A percentile compares a stretch with the other conserved stretches of the same genome.
These are phyloP conservation scores for Acanthochlamys bracteata DNA, from an alignment of 106 monocot species.

Conservation along the genomic window DNA sequence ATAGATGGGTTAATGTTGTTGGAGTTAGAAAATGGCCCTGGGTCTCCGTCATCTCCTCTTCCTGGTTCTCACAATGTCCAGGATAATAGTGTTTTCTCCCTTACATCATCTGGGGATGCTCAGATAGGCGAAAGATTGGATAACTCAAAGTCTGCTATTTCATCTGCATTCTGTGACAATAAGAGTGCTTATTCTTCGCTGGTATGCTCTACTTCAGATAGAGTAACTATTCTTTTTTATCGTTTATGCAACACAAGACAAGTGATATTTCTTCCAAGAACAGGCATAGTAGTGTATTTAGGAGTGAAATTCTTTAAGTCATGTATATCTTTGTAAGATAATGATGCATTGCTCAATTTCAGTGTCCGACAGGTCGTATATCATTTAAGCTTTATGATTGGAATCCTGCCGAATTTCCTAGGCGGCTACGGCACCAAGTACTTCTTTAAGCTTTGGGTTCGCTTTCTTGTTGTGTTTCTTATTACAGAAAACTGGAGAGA, in stretches of 20 bases:
- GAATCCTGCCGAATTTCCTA: conserved; percentile 98
- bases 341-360: conserved; percentile 31
- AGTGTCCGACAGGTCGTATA: conserved; percentile 97
- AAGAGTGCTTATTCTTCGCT: conserved; percentile 68
- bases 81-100: conserved; percentile 25
- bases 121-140: conserved; percentile 39
- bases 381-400: conserved; percentile 99
- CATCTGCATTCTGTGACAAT: conserved; percentile 47
- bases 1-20: conserved; percentile 28
- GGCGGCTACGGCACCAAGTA: conserved; percentile 86
- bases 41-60: conserved; percentile 38
- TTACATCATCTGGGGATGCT: conserved; percentile 44
- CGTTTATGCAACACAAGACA: not conserved
- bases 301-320: not conserved
- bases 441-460: not conserved
- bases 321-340: not conserved
- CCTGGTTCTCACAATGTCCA: conserved; percentile 36
- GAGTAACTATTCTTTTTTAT: not conserved
- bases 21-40: conserved; percentile 42
- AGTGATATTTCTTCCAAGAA: too few species aligned
- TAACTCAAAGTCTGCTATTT: conserved; percentile 39
- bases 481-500: not conserved
- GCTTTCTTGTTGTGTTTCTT: not conserved
- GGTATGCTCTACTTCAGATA: conserved; percentile 24
- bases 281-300: not conserved